A percentile compares a stretch with the other conserved stretches of the same genome.
phyloP scores from a whole-genome alignment of 768 basidiomycete genomes.

The Pleurotus cornucopiae region DNA sequence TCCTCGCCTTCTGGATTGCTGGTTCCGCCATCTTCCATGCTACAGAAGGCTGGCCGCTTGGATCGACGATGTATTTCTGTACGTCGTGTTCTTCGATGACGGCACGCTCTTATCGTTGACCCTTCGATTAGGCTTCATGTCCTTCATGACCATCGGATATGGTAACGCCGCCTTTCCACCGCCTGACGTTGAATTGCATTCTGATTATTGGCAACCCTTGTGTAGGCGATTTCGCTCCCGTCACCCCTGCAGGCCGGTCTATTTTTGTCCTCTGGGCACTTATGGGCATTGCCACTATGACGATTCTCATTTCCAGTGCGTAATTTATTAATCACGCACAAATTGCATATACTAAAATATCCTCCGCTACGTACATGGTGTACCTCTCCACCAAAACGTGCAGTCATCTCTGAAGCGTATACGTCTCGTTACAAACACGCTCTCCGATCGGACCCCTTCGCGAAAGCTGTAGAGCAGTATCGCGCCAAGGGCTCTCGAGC shows the following conservation, averaged over 20 bases:
- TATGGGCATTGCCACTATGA: conserved; percentile 72
- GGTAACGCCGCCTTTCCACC: conserved; percentile 22
- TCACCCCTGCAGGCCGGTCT: conserved; percentile 65
- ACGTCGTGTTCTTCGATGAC: conserved; percentile 15
- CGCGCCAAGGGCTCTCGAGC: conserved; percentile 10
- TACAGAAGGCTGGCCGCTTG: conserved; percentile 71
- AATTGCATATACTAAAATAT: too few species aligned
- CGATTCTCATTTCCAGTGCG: conserved; percentile 67
- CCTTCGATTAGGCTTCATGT: conserved; percentile 49
- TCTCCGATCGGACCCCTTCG: conserved; percentile 42
- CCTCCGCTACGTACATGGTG: too few species aligned
- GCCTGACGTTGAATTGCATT: background rate
- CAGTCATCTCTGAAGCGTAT: conserved; percentile 66
- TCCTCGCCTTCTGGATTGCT: conserved; percentile 79
- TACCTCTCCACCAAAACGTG: background rate
- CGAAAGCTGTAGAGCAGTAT: conserved; percentile 42
- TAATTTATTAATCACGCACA: background rate
- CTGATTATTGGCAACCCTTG: background rate
- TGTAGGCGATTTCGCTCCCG: conserved; percentile 56
- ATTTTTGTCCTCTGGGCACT: conserved; percentile 80
- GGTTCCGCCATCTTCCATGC: conserved; percentile 63
- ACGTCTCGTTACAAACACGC: conserved; percentile 60
- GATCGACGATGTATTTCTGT: conserved; percentile 71
- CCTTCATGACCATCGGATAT: conserved; percentile 75
- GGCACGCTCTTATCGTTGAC: background rate